These are phyloP conservation scores for Umbelopsis ramanniana DNA, from an alignment of 192 early-diverging fungal species.

Conservation along the genomic window DNA sequence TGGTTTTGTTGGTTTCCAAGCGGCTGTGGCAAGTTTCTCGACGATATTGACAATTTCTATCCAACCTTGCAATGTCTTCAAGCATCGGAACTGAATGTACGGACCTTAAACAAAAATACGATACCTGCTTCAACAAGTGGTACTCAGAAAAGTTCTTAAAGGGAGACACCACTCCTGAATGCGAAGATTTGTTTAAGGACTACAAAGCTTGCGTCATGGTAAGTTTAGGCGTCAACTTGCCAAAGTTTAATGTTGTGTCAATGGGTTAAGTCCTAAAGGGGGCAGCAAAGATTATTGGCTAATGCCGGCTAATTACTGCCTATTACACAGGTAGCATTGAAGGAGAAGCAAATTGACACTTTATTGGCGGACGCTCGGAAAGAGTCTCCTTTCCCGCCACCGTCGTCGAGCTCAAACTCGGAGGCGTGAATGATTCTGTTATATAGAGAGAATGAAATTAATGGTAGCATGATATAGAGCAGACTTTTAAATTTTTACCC, in stretches of 20 bases:
- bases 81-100: slow-evolving; percentile 76
- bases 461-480: neutral
- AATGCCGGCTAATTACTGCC: neutral
- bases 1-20: neutral
- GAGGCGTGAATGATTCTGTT: neutral
- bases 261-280: neutral
- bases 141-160: slow-evolving; percentile 95
- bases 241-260: neutral
- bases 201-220: slow-evolving; percentile 89
- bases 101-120: slow-evolving; percentile 83
- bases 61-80: slow-evolving; percentile 49
- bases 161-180: slow-evolving; percentile 78
- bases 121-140: slow-evolving; percentile 94
- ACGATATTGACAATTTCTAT: neutral
- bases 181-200: slow-evolving; percentile 81
- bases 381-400: slow-evolving; percentile 62
- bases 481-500: no score
- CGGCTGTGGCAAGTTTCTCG: no score
- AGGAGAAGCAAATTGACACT: slow-evolving; percentile 84
- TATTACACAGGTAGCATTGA: slow-evolving; percentile 62
- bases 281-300: neutral
- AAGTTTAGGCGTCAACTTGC: neutral
- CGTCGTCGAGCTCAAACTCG: neutral
- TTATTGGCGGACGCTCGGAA: slow-evolving; percentile 85
- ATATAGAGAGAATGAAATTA: neutral